Evolutionary conservation across 345 rosid genomes (phyloP).

Genomic region (Noccaea bulbosa): DNA sequence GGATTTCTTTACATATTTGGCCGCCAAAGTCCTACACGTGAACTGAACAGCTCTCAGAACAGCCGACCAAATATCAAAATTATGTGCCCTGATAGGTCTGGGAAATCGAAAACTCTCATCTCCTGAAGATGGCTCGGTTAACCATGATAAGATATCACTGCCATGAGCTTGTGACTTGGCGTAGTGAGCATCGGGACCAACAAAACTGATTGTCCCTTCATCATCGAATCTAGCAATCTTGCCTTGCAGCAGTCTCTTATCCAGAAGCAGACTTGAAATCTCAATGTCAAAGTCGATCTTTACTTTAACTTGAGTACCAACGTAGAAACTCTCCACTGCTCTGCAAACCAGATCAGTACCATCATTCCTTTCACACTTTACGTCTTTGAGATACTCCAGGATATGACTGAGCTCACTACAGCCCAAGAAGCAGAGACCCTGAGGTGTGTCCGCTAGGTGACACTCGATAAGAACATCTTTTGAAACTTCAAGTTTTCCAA

Average conservation of each 20-base stretch:
- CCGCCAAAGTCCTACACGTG: constrained; percentile 22
- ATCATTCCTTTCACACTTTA: constrained; percentile 34
- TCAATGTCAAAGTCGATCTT: constrained; percentile 26
- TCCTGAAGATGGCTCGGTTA: constrained; percentile 13
- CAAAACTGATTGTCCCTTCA: constrained; percentile 11
- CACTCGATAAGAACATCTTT: background rate
- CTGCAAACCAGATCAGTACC: constrained; percentile 29
- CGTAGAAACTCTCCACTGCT: constrained; percentile 14
- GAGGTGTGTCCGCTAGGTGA: constrained; percentile 24
- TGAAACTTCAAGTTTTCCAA: constrained; percentile 14
- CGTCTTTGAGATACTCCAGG: background rate
- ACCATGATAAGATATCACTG: constrained; percentile 33
- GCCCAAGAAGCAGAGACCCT: constrained; percentile 34
- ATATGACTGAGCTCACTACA: constrained; percentile 25
- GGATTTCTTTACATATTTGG: constrained; percentile 4
- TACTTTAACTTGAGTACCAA: constrained; percentile 14
- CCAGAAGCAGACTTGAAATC: constrained; percentile 38
- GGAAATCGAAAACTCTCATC: constrained; percentile 22
- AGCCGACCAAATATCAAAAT: constrained; percentile 38
- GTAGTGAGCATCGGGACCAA: constrained; percentile 8
- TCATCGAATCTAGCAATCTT: background rate
- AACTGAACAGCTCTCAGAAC: constrained; percentile 33
- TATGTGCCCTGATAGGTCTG: constrained; percentile 22
- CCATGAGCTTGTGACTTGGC: constrained; percentile 27
- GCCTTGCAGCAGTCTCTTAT: constrained; percentile 31